Base-by-base conservation (phyloP, 1,139 yeast genomes). In the Saccharomyces hybrid region DNA sequence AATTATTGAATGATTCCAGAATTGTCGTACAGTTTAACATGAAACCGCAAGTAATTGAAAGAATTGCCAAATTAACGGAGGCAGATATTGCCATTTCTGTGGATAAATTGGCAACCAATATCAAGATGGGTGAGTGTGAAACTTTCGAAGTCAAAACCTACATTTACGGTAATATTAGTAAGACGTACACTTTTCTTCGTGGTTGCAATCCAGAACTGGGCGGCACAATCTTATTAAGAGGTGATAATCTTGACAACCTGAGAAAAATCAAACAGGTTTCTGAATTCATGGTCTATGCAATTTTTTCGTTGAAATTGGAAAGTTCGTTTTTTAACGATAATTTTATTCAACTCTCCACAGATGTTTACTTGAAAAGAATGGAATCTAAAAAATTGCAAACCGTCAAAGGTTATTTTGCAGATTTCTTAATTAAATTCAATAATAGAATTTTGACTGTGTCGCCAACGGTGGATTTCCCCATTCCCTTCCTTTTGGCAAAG, bases 121-220 rank as follows among this genome's bases (percentile, higher is more conserved):
- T 88, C 2, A 74, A 73, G 23, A 74, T 93, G 50, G 99, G 99
- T 0, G 75, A 76, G 3, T 91, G 98, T 70, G 81, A 77, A 6
- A 68, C 72, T 25, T 86, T 93, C 66, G 88, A 85, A 57, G 89
- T 88, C 16, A 80, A 81, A 59, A 79, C 88, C 2, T 91, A 75
- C 66, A 72, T 80, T 2, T 79, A 77, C 65, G 77, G 79, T 1
- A 75, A 81, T 54, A 59, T 74, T 0, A 79, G 84, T 13, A 88
- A 89, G 65, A 83, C 95, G 0, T 88, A 84, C 67, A 78, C 89
- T 14, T 87, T 80, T 61, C 79, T 95, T 55, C 79, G 84, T 1
- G 98, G 97, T 0, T 84, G 90, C 61, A 84, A 86, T 49, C 76
- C 80, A 25, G 81, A 81, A 47, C 72, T 84, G 0, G 99, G 99